Base-by-base conservation (phyloP, 176 grass and related monocot species). In the Oryza coarctata region DNA sequence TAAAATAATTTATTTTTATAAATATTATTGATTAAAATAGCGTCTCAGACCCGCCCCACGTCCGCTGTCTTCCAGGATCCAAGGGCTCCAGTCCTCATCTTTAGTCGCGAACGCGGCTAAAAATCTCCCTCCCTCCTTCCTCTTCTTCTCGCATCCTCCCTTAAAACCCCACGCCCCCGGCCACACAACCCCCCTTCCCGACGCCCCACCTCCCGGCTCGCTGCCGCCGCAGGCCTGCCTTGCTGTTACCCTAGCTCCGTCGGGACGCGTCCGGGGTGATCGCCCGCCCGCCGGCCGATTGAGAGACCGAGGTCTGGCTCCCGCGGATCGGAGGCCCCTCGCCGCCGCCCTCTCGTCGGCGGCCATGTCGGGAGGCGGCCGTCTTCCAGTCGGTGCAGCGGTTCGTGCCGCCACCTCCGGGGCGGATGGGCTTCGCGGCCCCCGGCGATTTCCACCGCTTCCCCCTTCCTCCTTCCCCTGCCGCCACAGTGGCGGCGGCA, bases 61-160 rank as follows among this genome's bases (percentile, higher is more conserved):
- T 33, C 32, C n/a, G n/a, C n/a, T n/a, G n/a, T n/a, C n/a, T n/a
- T n/a, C n/a, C n/a, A n/a, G n/a, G n/a, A n/a, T n/a, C n/a, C n/a
- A n/a, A n/a, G n/a, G n/a, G n/a, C n/a, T n/a, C n/a, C n/a, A n/a
- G n/a, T n/a, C n/a, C n/a, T n/a, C n/a, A n/a, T n/a, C n/a, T n/a
- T n/a, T n/a, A n/a, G n/a, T n/a, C n/a, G n/a, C 58, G 73, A 76
- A 77, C 77, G 40, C 34, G 22, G 75, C 82, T 75, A 71, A 28
- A 76, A 91, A 85, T 88, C 88, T 94, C 86, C 82, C 82, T 91
- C 89, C 82, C 77, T 86, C 74, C 77, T 69, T 81, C 70, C 50
- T 75, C 72, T 78, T 76, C 81, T 20, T 52, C 47, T 22, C 20
- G 52, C 52, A 10, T 77, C 25, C 65, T 33, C 68, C 82, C 68